Percentiles rank a stretch among this genome's conserved stretches.
Evolutionary conservation across 441 rosid species (phyloP).

Genomic region (Gossypium schwendimanii): DNA sequence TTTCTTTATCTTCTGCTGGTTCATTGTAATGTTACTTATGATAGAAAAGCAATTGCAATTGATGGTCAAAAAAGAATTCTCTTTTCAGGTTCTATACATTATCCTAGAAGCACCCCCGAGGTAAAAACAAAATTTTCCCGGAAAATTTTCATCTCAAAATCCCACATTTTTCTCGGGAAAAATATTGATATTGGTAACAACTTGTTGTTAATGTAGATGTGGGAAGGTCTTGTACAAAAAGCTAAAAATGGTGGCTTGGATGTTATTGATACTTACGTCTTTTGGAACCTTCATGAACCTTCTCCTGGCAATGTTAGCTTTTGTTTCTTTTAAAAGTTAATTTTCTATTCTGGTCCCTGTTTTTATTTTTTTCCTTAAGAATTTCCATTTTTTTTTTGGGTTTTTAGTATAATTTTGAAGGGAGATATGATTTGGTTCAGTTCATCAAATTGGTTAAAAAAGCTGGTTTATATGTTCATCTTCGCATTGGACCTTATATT

Average conservation of each 20-base stretch:
- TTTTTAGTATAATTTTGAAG: conserved; percentile 36
- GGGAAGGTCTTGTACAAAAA: conserved; percentile 36
- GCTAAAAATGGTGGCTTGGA: conserved; percentile 46
- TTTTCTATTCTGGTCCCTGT: background rate
- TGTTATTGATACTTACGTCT: conserved; percentile 37
- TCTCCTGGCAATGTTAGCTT: conserved; percentile 32
- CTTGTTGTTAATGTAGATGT: conserved; percentile 31
- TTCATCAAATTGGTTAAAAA: conserved; percentile 29
- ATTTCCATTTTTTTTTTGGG: background rate
- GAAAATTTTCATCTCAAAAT: background rate
- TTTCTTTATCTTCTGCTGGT: conserved; percentile 8
- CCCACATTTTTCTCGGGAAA: background rate
- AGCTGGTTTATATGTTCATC: conserved; percentile 34
- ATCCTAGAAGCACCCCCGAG: conserved; percentile 39
- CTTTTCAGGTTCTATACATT: conserved; percentile 41
- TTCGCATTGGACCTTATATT: conserved; percentile 41
- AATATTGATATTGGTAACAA: background rate
- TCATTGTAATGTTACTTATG: conserved; percentile 24
- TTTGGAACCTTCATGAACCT: conserved; percentile 45
- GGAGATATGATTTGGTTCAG: conserved; percentile 29
- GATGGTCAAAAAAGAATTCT: conserved; percentile 33
- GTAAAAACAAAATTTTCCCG: conserved; percentile 10
- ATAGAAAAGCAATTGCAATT: conserved; percentile 32
- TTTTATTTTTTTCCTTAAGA: background rate
- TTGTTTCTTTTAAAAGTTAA: background rate